Conservation (phyloP, 1,284 basidiomycete genomes). For the Schizophyllum commune region DNA sequence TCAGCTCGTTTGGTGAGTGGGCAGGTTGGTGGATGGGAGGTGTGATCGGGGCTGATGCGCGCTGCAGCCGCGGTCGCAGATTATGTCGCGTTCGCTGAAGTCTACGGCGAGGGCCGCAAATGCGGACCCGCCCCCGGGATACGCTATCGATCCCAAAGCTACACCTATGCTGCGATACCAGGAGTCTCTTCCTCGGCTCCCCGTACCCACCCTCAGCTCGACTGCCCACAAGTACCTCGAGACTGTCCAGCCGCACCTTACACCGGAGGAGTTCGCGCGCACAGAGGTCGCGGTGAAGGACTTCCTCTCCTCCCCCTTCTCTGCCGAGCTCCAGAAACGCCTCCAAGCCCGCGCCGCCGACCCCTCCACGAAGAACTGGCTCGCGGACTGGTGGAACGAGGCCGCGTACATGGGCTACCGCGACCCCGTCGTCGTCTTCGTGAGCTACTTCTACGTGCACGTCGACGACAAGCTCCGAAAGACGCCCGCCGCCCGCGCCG, state of each 20-base stretch:
- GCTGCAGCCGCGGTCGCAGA: slow-evolving; percentile 3
- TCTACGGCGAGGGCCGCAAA: slow-evolving; percentile 1
- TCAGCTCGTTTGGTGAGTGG: not conserved
- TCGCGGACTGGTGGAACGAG: slow-evolving; percentile 98
- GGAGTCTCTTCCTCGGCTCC: slow-evolving; percentile 72
- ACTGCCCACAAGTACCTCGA: slow-evolving; percentile 86
- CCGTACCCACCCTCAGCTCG: slow-evolving; percentile 76
- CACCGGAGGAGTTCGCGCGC: slow-evolving; percentile 49
- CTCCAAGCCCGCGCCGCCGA: slow-evolving; percentile 68
- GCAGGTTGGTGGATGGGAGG: not conserved
- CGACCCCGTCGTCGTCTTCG: slow-evolving; percentile 89
- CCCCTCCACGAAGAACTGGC: slow-evolving; percentile 71
- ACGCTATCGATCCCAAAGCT: slow-evolving; percentile 32
- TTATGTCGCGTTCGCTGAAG: slow-evolving; percentile 1
- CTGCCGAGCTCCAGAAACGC: slow-evolving; percentile 73
- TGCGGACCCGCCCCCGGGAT: slow-evolving; percentile 16
- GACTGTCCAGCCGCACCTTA: slow-evolving; percentile 69
- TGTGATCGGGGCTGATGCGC: not conserved
- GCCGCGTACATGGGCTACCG: slow-evolving; percentile 80
- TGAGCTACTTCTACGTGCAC: slow-evolving; percentile 95
- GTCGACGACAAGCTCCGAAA: slow-evolving; percentile 55
- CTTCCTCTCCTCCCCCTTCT: slow-evolving; percentile 68
- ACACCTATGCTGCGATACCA: slow-evolving; percentile 78
- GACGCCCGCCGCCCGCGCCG: slow-evolving; percentile 63
- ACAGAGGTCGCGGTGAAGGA: slow-evolving; percentile 57